These are phyloP conservation scores for Nannochloris sp. DNA, from an alignment of 139 green algal species.

Conservation along the genomic window DNA sequence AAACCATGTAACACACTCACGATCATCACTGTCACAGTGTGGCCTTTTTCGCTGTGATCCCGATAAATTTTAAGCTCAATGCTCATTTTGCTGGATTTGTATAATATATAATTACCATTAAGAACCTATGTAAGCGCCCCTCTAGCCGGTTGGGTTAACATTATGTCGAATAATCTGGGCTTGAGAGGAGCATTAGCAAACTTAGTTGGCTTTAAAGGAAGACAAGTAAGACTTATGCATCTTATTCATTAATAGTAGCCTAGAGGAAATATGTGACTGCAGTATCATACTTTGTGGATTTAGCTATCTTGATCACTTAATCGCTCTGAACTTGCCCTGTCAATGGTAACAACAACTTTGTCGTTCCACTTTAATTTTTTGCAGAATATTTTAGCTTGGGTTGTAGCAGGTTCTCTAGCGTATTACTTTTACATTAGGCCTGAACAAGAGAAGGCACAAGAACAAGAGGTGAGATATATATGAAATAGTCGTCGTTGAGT, in stretches of 20 bases:
- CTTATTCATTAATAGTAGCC: too few relatives aligned
- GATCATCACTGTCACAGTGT: too few relatives aligned
- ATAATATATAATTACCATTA: neutral
- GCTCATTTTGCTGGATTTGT: neutral
- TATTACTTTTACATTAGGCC: slow-evolving; percentile 3
- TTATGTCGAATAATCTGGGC: neutral
- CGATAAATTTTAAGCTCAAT: too few relatives aligned
- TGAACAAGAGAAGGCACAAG: neutral
- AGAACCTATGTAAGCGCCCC: too few relatives aligned
- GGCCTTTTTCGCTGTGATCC: too few relatives aligned
- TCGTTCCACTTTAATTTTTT: neutral
- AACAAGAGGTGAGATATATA: neutral
- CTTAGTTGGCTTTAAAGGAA: neutral
- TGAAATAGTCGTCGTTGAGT: too few relatives aligned
- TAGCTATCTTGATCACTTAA: too few relatives aligned
- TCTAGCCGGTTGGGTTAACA: too few relatives aligned
- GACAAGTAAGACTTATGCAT: neutral
- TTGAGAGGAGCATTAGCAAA: neutral
- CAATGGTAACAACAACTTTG: neutral
- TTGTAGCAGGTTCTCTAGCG: neutral
- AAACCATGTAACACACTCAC: too few relatives aligned
- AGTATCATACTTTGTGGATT: too few relatives aligned
- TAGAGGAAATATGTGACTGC: too few relatives aligned
- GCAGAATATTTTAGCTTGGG: slow-evolving; percentile 12
- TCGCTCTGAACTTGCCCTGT: too few relatives aligned